Conservation (phyloP, 441 rosid species). For the Dalechampia spathulata region DNA sequence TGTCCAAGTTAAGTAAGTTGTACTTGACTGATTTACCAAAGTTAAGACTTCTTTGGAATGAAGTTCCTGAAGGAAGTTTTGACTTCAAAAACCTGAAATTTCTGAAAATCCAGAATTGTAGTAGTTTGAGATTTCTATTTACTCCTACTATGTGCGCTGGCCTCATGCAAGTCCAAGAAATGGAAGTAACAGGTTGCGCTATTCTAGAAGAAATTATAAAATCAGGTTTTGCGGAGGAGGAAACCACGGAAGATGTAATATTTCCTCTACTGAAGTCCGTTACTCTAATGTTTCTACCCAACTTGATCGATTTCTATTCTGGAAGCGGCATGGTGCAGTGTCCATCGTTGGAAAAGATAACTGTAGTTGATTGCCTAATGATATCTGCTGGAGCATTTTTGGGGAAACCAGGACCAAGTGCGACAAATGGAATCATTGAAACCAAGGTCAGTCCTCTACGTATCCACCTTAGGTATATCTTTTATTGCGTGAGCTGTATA, state of each 20-base stretch:
- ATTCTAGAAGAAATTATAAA: conserved; percentile 11
- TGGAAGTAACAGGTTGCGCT: conserved; percentile 13
- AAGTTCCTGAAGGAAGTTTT: background rate
- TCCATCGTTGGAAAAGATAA: conserved; percentile 1
- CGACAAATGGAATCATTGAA: background rate
- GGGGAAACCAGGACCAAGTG: background rate
- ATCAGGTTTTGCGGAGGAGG: background rate
- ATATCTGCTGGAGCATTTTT: background rate
- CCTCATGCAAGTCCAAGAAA: background rate
- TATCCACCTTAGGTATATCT: too few relatives aligned
- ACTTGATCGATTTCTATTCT: conserved; percentile 5
- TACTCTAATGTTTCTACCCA: conserved; percentile 5
- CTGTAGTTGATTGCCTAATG: background rate
- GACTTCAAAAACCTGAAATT: conserved; percentile 5
- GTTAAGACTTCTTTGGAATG: background rate
- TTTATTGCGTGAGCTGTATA: too few relatives aligned
- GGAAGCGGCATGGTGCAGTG: conserved; percentile 1
- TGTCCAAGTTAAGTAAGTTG: conserved; percentile 6
- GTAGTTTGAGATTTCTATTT: conserved; percentile 15
- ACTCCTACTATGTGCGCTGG: conserved; percentile 1
- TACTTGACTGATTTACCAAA: conserved; percentile 3
- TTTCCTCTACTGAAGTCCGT: background rate
- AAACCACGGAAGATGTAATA: background rate
- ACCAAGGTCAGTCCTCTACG: background rate
- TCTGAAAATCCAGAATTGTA: conserved; percentile 7